Percentiles rank a stretch among this genome's conserved stretches.
Evolutionary conservation across 2,329 filamentous ascomycete species (phyloP).

Genomic region (Rosellinia necatrix): DNA sequence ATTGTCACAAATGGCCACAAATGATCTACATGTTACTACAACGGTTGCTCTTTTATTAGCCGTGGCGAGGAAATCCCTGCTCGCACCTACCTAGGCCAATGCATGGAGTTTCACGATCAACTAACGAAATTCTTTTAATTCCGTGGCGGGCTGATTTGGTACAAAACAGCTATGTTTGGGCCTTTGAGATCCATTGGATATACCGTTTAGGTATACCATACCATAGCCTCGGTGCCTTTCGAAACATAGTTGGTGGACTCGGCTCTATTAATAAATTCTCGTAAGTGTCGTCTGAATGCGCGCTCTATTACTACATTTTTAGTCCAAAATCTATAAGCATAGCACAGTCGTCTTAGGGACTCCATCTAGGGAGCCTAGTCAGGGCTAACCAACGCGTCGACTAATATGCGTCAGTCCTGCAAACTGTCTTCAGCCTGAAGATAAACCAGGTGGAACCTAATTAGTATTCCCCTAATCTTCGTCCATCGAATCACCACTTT

Average conservation of each 20-base stretch:
- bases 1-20: slow-evolving; percentile 25
- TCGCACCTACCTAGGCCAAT: slow-evolving; percentile 17
- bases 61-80: slow-evolving; percentile 22
- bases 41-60: slow-evolving; percentile 24
- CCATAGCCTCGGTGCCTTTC: neutral
- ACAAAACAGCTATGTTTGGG: no score
- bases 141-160: slow-evolving; percentile 4
- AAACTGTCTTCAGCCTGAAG: slow-evolving; percentile 19
- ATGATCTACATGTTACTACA: slow-evolving; percentile 15
- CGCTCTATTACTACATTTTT: neutral
- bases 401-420: slow-evolving; percentile 28
- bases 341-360: no score
- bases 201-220: no score
- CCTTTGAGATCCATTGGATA: no score
- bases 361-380: slow-evolving; percentile 7
- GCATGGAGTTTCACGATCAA: slow-evolving; percentile 21
- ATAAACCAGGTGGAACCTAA: slow-evolving; percentile 1
- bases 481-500: slow-evolving; percentile 59
- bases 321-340: no score
- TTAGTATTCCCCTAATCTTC: slow-evolving; percentile 51
- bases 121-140: neutral
- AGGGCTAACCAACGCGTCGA: slow-evolving; percentile 18
- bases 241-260: neutral
- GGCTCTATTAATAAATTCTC: neutral
- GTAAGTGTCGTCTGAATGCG: neutral